These are phyloP conservation scores for Scorias spongiosa DNA, from an alignment of 2,329 filamentous ascomycete genomes.

Conservation along the genomic window DNA sequence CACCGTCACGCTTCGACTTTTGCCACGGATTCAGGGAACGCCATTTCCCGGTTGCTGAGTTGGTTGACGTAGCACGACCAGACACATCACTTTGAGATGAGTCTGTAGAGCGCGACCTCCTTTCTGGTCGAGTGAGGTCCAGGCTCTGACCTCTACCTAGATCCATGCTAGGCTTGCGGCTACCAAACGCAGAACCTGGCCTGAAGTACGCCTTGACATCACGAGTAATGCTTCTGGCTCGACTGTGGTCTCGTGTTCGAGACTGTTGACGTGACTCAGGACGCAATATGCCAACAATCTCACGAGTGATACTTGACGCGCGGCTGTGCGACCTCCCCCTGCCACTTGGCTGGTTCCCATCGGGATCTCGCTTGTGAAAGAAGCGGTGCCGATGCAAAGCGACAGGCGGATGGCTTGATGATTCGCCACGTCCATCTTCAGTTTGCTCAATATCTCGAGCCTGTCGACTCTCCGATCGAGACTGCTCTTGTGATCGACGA, in stretches of 20 bases:
- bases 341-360: neutral
- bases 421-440: neutral
- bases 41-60: conserved; percentile 2
- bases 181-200: conserved; percentile 13
- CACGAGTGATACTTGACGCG: conserved; percentile 8
- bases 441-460: neutral
- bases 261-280: conserved; percentile 3
- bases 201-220: conserved; percentile 28
- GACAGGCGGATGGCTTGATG: neutral
- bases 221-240: conserved; percentile 21
- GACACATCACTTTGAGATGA: conserved; percentile 11
- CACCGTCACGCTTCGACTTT: neutral
- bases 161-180: conserved; percentile 15
- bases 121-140: conserved; percentile 10
- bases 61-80: conserved; percentile 3
- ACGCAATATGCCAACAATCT: conserved; percentile 4
- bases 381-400: neutral
- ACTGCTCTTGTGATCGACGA: neutral
- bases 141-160: conserved; percentile 4
- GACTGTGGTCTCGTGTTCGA: conserved; percentile 13
- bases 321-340: conserved; percentile 1
- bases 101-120: conserved; percentile 10
- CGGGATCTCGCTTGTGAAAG: neutral
- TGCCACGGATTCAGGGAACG: neutral
- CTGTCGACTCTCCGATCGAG: neutral